Evolutionary conservation across 2,329 filamentous ascomycete genomes (phyloP).

Genomic region (Escovopsis weberi): DNA sequence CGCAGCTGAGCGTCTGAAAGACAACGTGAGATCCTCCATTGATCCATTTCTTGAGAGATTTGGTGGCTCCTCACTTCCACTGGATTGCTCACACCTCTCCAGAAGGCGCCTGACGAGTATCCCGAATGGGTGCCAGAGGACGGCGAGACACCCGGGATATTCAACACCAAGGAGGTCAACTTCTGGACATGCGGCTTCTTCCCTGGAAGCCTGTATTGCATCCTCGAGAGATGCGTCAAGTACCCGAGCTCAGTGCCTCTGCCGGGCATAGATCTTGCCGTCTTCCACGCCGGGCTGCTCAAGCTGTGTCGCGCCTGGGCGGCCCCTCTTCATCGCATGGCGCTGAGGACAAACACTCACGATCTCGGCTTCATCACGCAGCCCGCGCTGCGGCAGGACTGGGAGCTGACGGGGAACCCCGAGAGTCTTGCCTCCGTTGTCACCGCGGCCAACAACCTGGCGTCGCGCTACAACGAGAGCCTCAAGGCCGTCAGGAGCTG

Average conservation of each 20-base stretch:
- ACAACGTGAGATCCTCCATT: neutral
- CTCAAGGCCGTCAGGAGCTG: slow-evolving; percentile 33
- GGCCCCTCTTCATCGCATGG: slow-evolving; percentile 21
- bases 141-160: slow-evolving; percentile 7
- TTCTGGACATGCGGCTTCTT: slow-evolving; percentile 32
- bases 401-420: slow-evolving; percentile 27
- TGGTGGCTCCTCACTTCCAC: neutral
- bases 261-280: neutral
- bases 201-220: slow-evolving; percentile 19
- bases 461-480: slow-evolving; percentile 24
- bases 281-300: slow-evolving; percentile 9
- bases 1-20: slow-evolving; percentile 2
- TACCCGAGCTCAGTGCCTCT: slow-evolving; percentile 11
- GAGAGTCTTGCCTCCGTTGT: slow-evolving; percentile 26
- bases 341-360: slow-evolving; percentile 33
- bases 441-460: slow-evolving; percentile 28
- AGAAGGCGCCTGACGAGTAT: neutral
- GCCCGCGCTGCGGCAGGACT: slow-evolving; percentile 31
- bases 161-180: slow-evolving; percentile 15
- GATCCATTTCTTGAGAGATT: neutral
- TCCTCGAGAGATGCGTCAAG: slow-evolving; percentile 19
- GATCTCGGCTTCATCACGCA: slow-evolving; percentile 40
- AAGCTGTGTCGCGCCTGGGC: slow-evolving; percentile 16
- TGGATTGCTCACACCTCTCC: no score
- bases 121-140: slow-evolving; percentile 11